Conservation (phyloP, 805 yeast genomes). For the Cyberlindnera japonica region DNA sequence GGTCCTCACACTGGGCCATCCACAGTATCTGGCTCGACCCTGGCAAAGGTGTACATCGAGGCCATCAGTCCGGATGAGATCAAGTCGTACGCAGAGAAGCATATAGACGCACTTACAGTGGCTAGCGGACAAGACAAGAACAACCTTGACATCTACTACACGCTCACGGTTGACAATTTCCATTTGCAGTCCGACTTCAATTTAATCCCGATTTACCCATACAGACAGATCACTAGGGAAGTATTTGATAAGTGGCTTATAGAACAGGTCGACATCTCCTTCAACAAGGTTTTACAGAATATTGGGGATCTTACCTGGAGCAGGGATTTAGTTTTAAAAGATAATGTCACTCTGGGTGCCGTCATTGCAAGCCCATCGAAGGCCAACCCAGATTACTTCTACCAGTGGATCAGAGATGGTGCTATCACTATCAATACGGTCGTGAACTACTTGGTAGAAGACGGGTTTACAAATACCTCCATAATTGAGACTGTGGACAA, state of each 20-base stretch:
- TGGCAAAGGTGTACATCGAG: conserved; percentile 2
- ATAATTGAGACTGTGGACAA: conserved; percentile 41
- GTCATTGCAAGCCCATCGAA: conserved; percentile 84
- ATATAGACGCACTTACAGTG: background rate
- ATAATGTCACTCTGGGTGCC: conserved; percentile 56
- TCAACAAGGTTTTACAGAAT: conserved; percentile 42
- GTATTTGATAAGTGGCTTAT: conserved; percentile 44
- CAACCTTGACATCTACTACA: background rate
- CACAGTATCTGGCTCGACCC: background rate
- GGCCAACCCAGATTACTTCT: conserved; percentile 71
- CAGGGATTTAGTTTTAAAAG: conserved; percentile 25
- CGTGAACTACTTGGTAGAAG: conserved; percentile 50
- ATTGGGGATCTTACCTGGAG: conserved; percentile 40
- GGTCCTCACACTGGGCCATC: background rate
- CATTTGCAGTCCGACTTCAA: conserved; percentile 22
- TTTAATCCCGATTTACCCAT: conserved; percentile 19
- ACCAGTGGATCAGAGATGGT: conserved; percentile 88
- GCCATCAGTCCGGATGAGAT: background rate
- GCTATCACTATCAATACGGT: conserved; percentile 75
- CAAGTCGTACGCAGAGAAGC: background rate
- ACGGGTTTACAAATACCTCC: conserved; percentile 24
- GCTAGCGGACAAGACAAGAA: background rate
- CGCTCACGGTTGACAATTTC: conserved; percentile 21
- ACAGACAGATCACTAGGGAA: conserved; percentile 20
- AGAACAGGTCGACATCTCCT: conserved; percentile 38